phyloP scores from a whole-genome alignment of 2,329 filamentous ascomycete genomes.

The Aspergillus sp. region DNA sequence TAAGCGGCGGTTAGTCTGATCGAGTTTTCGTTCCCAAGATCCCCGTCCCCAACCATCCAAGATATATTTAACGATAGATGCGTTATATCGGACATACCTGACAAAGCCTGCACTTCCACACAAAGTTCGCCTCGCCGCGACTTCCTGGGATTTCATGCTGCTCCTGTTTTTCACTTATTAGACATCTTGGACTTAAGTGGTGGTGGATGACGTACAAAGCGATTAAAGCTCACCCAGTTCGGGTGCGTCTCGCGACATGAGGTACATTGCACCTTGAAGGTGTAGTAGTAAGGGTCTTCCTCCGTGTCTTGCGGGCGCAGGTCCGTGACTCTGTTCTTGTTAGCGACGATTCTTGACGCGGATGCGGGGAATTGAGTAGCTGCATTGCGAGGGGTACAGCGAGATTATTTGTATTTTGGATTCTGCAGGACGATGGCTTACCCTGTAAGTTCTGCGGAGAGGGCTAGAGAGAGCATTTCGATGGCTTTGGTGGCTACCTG shows the following conservation, averaged over 20 bases:
- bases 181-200: background rate
- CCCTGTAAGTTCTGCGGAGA: slow-evolving; percentile 41
- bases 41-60: background rate
- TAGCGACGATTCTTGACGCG: slow-evolving; percentile 2
- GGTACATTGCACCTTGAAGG: slow-evolving; percentile 97
- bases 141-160: slow-evolving; percentile 88
- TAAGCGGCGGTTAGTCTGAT: background rate
- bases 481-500: background rate
- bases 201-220: slow-evolving; percentile 68
- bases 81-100: slow-evolving; percentile 63
- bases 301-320: slow-evolving; percentile 80
- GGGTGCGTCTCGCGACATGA: slow-evolving; percentile 89
- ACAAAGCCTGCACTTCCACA: slow-evolving; percentile 99
- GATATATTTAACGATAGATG: background rate
- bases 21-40: background rate
- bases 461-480: slow-evolving; percentile 41
- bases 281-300: slow-evolving; percentile 89
- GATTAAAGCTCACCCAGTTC: slow-evolving; percentile 81
- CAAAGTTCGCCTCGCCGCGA: slow-evolving; percentile 94
- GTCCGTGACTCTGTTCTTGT: slow-evolving; percentile 72
- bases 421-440: slow-evolving; percentile 18
- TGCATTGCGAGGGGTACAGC: background rate
- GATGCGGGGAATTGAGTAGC: slow-evolving; percentile 16
- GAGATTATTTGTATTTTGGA: background rate
- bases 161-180: slow-evolving; percentile 58